Base-by-base conservation (phyloP, 208 protist genomes). In the Spongospora subterranea region DNA sequence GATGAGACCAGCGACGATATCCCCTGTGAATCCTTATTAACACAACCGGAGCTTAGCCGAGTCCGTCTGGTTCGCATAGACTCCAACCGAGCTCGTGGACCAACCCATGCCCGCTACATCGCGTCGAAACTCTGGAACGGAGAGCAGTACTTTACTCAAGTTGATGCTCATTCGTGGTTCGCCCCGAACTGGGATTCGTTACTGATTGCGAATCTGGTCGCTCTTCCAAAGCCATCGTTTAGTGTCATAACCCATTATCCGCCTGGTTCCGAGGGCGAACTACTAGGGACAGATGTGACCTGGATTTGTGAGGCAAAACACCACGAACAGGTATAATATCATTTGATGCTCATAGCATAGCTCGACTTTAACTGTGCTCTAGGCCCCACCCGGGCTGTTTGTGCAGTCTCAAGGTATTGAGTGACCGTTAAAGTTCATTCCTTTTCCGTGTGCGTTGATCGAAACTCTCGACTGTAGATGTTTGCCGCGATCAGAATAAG, bases 161-260 rank as follows among this genome's bases (percentile, higher is more conserved):
- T 82, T n/a, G 71, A 82, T 43, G 71, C 71, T 13, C 71, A 82
- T 43, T 82, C 71, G 40, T 43, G 40, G n/a, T 82, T 82, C 71
- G 40, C 40, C 35, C 35, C 6, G 6, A 6, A 43, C 71, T 82
- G 71, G 71, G 71, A 82, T n/a, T 20, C n/a, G 13, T 43, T 45
- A n/a, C 71, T 82, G n/a, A 39, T 82, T n/a, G 40, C 6, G 6
- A 82, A 82, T n/a, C 40, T 82, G 71, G 13, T 20, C 17, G 35
- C n/a, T 40, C n/a, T 82, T 20, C 71, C 71, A 6, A 35, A 82
- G 17, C 71, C 71, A 35, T 40, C 13, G 35, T 20, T 6, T 40
- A 82, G 71, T n/a, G 71, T n/a, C n/a, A 82, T 82, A 6, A 82
- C 71, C 71, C 71, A 82, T 82, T 82, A 82, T n/a, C 71, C 71